Base-by-base conservation (phyloP, 2,329 filamentous ascomycete species). In the Myriosclerotinia curreyana region DNA sequence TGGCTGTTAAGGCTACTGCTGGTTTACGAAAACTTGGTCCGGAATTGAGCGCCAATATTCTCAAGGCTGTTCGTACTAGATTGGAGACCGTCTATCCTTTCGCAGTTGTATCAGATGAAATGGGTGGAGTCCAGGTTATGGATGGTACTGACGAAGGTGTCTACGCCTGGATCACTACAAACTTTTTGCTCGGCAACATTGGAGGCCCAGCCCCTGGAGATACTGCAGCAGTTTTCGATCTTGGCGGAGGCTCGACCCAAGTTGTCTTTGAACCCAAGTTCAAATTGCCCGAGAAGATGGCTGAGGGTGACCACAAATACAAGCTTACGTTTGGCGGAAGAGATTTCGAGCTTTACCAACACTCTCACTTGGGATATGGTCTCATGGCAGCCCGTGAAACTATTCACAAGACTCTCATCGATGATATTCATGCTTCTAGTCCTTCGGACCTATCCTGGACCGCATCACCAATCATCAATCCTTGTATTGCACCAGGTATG, bases 251-350 rank as follows among this genome's bases (percentile, higher is more conserved):
- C 62, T 97, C 93, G 28, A 99, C 96, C 17, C 95, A 99, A 80
- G 97, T 99, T 74, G 96, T 99, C 70, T 99, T 98, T 77, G 87
- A 99, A 81, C 96, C 96, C 28, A 96, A 89, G 60, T 99, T 96
- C 79, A 89, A 91, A 75, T 90, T 97, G 82, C 93, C 93, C 0
- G 88, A 91, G 75, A 89, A 88, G 76, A 83, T 99, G 73, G 84
- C 88, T 22, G 89, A 93, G 51, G 95, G 95, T 64, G 93, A 98
- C 74, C 95, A 99, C 85, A 97, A 96, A 79, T 99, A 98, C 79
- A 84, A 88, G 60, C 87, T 99, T 65, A 84, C 86, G 68, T 99
- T 98, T 73, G 93, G 94, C 69, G 94, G 93, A 67, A 90, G 91
- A 69, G 82, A 93, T 68, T 99, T 98, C 75, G 88, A 90, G 58